Base-by-base conservation (phyloP, 2,329 filamentous ascomycete species). In the Clonostachys solani region DNA sequence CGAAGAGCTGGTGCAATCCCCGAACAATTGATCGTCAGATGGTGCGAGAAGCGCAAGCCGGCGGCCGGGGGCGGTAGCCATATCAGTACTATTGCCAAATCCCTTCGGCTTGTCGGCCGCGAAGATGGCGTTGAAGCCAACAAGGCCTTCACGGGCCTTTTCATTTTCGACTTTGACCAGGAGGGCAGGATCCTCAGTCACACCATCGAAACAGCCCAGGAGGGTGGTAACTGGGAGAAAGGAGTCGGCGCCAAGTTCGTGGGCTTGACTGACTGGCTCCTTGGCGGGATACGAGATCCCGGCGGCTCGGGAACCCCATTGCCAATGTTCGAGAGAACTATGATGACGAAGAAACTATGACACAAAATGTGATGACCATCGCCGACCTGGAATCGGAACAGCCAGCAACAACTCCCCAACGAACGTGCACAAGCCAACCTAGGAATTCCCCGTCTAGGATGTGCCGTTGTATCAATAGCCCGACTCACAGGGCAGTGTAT, bases 111-210 rank as follows among this genome's bases (percentile, higher is more conserved):
- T 17, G 61, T 29, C 13, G 45, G 42, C 5, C 64, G 33, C 33
- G 23, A 33, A 18, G 43, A 33, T 12, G 46, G 47, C 5, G 66
- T 60, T 5, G 78, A 81, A 47, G 78, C 81, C 44, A 80, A 80
- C 50, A 86, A 88, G 59, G 87, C 92, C 60, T 97, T 97, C 57
- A 89, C 84, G 2, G 94, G 94, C 0, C 68, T 97, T 12, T 99
- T 97, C 67, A 86, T 96, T 49, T 99, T 99, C 64, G 89, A 95
- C 54, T 99, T 99, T 63, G 94, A 97, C 60, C 77, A 83, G 42
- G 80, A 95, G 57, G 94, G 94, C 2, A 78, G 90, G 52, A 83
- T 99, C 35, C 68, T 87, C 43, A 90, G 83, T 55, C 94, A 97
- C 65, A 95, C 89, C 0, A 97, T 99, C 59, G 94, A 99, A 68